A percentile compares a stretch with the other conserved stretches of the same genome.
phyloP scores from a whole-genome alignment of 2,329 filamentous ascomycete genomes.

The Phialocephala subalpina region DNA sequence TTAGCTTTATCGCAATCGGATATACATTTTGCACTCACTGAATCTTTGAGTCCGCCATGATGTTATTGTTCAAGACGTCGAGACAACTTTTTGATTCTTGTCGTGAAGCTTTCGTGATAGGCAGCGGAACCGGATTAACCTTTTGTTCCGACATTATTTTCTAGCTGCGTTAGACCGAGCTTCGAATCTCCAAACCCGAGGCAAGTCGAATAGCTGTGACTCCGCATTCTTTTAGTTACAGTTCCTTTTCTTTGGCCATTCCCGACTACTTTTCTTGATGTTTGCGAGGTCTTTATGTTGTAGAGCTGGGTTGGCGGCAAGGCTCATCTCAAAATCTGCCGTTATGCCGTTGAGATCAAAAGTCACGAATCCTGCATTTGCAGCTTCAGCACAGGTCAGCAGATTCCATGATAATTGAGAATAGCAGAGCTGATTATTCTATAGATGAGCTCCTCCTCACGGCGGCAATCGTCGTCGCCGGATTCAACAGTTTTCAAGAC shows the following conservation, averaged over 20 bases:
- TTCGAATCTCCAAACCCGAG: constrained; percentile 30
- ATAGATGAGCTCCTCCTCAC: constrained; percentile 49
- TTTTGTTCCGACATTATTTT: constrained; percentile 2
- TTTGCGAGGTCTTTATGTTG: constrained; percentile 61
- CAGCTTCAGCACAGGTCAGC: constrained; percentile 59
- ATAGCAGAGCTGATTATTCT: constrained; percentile 31
- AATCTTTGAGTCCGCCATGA: constrained; percentile 75
- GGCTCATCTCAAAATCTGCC: constrained; percentile 52
- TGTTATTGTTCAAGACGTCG: constrained; percentile 41
- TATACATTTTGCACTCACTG: constrained; percentile 56
- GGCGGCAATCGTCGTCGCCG: neutral
- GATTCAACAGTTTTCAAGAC: constrained; percentile 31
- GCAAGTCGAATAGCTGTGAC: constrained; percentile 18
- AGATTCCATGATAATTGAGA: constrained; percentile 11
- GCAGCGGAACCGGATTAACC: constrained; percentile 35
- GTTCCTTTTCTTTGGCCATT: constrained; percentile 17
- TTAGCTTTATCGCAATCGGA: constrained; percentile 30
- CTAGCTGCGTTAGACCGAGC: constrained; percentile 16
- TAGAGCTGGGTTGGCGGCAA: constrained; percentile 61
- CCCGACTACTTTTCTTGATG: constrained; percentile 54
- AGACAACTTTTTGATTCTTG: constrained; percentile 28
- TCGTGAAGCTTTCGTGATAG: constrained; percentile 32
- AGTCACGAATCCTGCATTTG: constrained; percentile 67
- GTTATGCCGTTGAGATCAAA: constrained; percentile 85
- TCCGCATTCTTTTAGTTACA: constrained; percentile 31